Evolutionary conservation across 2,329 filamentous ascomycete species (phyloP).

Genomic region (Epichloe amarillans): DNA sequence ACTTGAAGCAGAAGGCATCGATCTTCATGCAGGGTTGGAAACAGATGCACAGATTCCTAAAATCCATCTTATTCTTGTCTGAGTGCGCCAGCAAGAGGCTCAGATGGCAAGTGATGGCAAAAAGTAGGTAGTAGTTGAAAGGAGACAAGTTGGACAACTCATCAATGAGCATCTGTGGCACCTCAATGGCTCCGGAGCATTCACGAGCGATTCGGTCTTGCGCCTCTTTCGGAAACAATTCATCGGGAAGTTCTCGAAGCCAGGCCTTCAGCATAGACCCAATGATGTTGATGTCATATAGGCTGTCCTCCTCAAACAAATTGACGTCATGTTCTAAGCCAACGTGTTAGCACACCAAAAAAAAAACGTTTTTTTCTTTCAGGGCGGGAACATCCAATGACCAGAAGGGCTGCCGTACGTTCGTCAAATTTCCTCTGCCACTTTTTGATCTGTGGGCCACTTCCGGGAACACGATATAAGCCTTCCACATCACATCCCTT

Average conservation of each 20-base stretch:
- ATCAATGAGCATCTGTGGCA: constrained; percentile 76
- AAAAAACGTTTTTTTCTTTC: background rate
- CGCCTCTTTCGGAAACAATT: constrained; percentile 74
- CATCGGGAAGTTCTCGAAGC: constrained; percentile 87
- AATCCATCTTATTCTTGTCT: constrained; percentile 97
- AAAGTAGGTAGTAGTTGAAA: constrained; percentile 95
- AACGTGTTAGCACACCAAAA: background rate
- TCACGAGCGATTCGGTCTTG: constrained; percentile 72
- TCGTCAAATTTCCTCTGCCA: constrained; percentile 89
- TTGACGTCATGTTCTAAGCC: constrained; percentile 69
- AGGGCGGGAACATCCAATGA: background rate
- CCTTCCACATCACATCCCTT: constrained; percentile 90
- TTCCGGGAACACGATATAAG: constrained; percentile 82
- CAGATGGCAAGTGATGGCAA: constrained; percentile 92
- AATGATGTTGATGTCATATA: constrained; percentile 94
- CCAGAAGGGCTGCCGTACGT: constrained; percentile 33
- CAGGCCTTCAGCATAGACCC: constrained; percentile 94
- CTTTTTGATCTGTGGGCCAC: constrained; percentile 78
- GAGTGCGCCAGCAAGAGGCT: constrained; percentile 82
- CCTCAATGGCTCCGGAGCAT: constrained; percentile 64
- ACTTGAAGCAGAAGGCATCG: constrained; percentile 88
- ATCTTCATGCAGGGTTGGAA: constrained; percentile 97
- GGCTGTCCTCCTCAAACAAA: constrained; percentile 71
- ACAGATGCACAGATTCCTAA: constrained; percentile 88
- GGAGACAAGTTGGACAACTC: constrained; percentile 89